Base-by-base conservation (phyloP, 1,139 yeast genomes). In the Blastobotrys aristatus region DNA sequence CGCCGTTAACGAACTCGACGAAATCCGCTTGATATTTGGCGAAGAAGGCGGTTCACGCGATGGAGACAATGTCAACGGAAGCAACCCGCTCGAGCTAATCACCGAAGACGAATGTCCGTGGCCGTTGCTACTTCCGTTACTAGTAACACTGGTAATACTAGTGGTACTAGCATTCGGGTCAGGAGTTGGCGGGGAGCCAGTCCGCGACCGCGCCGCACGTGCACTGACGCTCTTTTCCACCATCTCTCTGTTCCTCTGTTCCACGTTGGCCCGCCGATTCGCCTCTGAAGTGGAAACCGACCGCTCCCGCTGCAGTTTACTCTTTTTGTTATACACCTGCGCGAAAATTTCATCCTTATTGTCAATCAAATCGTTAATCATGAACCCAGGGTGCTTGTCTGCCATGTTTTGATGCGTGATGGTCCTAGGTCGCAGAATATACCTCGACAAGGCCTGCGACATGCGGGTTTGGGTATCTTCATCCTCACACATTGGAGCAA, bases 341-440 rank as follows among this genome's bases (percentile, higher is more conserved):
- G 49, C 41, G 41, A 66, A 65, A 8, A 66, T 46, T 26, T 48
- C 50, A 1, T 53, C 53, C 2, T 56, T 53, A 35, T 61, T 49
- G 13, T 37, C 26, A 14, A 67, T 50, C 27, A 67, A 49, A 33
- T 63, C 68, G 7, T 46, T 43, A 7, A 66, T 36, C 18, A 67
- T 54, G 43, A 38, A 44, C 2, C 47, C 48, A 1, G 70, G 68
- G 46, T 65, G 69, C 33, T 52, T 55, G 43, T 65, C 69, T 11
- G 57, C 51, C 62, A 61, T 57, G 11, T 59, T 59, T 2, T 58
- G 45, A 0, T 63, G 58, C 1, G 66, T 61, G n/a, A 59, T 59
- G 0, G 58, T 59, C 14, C 68, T 56, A 0, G 71, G 71, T 20
- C 70, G 57, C 33, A 66, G 52, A 4, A 67, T 43, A 21, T 56